Evolutionary conservation across 352 stramenopile species (phyloP).

Genomic region (Pythium aphanidermatum): DNA sequence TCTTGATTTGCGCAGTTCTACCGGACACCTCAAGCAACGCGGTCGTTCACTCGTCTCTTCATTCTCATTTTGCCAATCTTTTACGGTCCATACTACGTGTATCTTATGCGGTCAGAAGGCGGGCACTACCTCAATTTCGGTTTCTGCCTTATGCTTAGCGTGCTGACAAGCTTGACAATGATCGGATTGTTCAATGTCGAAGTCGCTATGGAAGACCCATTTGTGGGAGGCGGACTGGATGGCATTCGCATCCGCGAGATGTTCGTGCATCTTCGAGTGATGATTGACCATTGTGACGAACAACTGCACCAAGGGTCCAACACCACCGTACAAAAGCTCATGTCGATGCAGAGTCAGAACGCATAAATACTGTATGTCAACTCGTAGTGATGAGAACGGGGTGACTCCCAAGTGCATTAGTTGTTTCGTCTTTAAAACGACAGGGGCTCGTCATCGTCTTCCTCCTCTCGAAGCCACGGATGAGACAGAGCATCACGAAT

Average conservation of each 20-base stretch:
- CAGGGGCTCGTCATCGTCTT: conserved; percentile 44
- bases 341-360: neutral
- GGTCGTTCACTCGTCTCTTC: conserved; percentile 80
- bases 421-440: conserved; percentile 78
- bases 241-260: conserved; percentile 55
- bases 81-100: conserved; percentile 86
- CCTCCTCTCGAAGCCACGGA: conserved; percentile 49
- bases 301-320: conserved; percentile 23
- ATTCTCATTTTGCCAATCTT: conserved; percentile 82
- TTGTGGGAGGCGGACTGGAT: conserved; percentile 58
- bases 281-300: conserved; percentile 42
- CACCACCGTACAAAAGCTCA: too few species aligned
- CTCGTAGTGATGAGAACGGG: too few species aligned
- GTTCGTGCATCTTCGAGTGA: conserved; percentile 40
- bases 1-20: conserved; percentile 43
- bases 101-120: conserved; percentile 49
- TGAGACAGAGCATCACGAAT: conserved; percentile 45
- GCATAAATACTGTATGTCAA: too few species aligned
- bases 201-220: conserved; percentile 78
- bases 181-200: conserved; percentile 88
- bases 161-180: conserved; percentile 78
- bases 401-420: too few species aligned
- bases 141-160: conserved; percentile 68
- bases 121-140: conserved; percentile 59
- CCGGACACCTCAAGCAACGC: conserved; percentile 78